Conservation (phyloP, 2,329 filamentous ascomycete genomes). For the Fusarium kyushuense region DNA sequence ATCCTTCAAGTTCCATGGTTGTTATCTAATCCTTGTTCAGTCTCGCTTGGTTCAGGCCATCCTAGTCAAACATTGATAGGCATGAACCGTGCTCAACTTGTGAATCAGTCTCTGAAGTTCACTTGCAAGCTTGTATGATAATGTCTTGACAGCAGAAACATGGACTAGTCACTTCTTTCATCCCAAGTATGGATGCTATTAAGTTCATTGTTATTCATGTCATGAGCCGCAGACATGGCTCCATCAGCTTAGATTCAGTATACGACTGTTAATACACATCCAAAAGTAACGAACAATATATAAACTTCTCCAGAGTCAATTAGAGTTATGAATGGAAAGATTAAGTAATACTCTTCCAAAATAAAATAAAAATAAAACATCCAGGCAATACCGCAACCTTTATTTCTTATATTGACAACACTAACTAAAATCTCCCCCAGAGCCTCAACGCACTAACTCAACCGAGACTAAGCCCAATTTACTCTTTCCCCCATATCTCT, state of each 20-base stretch:
- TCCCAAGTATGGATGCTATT: not conserved
- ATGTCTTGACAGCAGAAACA: not conserved
- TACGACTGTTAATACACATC: not conserved
- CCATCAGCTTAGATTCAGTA: not conserved
- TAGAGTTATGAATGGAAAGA: not conserved
- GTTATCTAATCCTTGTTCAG: not conserved
- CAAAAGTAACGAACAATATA: not conserved
- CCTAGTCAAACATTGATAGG: not conserved
- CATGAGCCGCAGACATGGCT: not conserved
- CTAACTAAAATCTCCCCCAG: not conserved
- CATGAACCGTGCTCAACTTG: not conserved
- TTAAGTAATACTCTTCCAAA: too few relatives aligned
- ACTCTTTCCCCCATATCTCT: conserved; percentile 14
- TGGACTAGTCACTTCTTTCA: not conserved
- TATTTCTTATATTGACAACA: conserved; percentile 1
- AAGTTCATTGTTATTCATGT: not conserved
- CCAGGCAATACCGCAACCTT: conserved; percentile 1
- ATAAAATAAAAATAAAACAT: not conserved
- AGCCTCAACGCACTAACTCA: conserved; percentile 22
- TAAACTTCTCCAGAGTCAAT: not conserved
- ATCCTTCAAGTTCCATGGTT: not conserved
- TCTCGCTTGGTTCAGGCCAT: not conserved
- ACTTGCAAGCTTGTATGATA: not conserved
- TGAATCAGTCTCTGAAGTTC: not conserved
- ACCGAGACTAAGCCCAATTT: conserved; percentile 27